Evolutionary conservation across 1,284 basidiomycete genomes (phyloP).

Genomic region (Leccinum griseonigrum): DNA sequence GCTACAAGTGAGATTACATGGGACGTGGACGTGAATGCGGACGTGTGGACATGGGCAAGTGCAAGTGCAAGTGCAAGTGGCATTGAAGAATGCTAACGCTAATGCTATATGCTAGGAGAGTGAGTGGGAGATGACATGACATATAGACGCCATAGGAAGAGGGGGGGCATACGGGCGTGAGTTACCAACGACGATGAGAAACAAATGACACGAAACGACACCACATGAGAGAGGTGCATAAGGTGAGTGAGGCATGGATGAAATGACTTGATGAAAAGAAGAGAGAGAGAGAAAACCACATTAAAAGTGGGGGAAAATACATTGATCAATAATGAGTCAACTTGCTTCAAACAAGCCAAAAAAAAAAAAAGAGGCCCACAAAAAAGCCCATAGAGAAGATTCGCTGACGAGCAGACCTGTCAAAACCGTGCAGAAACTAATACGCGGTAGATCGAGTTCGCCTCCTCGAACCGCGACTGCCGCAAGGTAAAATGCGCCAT

Average conservation of each 20-base stretch:
- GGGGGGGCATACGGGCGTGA: neutral
- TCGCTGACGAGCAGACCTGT: constrained; percentile 9
- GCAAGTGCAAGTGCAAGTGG: neutral
- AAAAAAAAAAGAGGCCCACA: neutral
- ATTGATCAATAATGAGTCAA: constrained; percentile 1
- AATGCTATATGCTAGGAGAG: neutral
- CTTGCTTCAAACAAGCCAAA: neutral
- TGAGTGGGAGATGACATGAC: constrained; percentile 4
- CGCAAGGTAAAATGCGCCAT: constrained; percentile 72
- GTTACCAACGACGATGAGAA: neutral
- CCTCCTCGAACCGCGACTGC: constrained; percentile 70
- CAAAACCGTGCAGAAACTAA: constrained; percentile 45
- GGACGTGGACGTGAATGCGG: neutral
- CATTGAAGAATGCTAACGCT: neutral
- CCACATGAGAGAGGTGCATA: neutral
- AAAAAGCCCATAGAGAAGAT: constrained; percentile 4
- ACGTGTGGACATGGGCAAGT: neutral
- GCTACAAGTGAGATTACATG: neutral
- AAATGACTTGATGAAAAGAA: neutral
- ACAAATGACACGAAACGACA: neutral
- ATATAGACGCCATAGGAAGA: neutral
- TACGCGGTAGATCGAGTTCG: constrained; percentile 63
- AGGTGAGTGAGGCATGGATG: neutral
- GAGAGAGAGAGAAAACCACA: neutral
- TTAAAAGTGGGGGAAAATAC: neutral